Evolutionary conservation across 441 rosid species (phyloP).

Genomic region (Hypseocharis bilobata): DNA sequence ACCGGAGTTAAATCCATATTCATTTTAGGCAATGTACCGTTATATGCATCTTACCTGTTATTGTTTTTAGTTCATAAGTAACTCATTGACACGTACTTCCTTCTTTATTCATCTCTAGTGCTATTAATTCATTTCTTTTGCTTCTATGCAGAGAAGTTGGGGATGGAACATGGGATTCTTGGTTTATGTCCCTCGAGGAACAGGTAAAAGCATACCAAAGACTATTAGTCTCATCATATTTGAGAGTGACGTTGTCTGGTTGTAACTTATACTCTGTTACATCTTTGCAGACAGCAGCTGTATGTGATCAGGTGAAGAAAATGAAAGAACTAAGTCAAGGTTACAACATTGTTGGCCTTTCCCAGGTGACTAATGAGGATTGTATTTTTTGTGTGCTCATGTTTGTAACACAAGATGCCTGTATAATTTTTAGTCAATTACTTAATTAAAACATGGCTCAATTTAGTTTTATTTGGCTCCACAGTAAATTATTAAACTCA

Average conservation of each 20-base stretch:
- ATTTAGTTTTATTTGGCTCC: not conserved
- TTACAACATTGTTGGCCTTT: conserved; percentile 65
- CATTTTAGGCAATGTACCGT: not conserved
- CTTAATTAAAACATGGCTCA: not conserved
- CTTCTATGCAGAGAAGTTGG: conserved; percentile 54
- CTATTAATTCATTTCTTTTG: conserved; percentile 14
- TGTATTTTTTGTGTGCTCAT: not conserved
- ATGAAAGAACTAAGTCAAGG: conserved; percentile 58
- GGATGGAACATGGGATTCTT: conserved; percentile 59
- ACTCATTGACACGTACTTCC: not conserved
- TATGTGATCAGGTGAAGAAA: conserved; percentile 56
- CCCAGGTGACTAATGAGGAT: conserved; percentile 41
- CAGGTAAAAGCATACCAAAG: conserved; percentile 36
- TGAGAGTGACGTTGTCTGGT: not conserved
- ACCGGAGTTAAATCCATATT: not conserved
- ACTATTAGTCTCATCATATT: conserved; percentile 6
- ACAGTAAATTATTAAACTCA: not conserved
- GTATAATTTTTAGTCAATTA: not conserved
- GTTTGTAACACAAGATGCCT: not conserved
- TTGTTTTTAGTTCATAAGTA: not conserved
- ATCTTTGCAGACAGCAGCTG: conserved; percentile 36
- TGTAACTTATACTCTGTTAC: conserved; percentile 15
- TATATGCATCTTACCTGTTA: not conserved
- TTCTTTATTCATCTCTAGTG: not conserved
- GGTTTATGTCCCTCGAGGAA: conserved; percentile 56